phyloP scores from a whole-genome alignment of 768 basidiomycete genomes.

The Termitomyces sp. region DNA sequence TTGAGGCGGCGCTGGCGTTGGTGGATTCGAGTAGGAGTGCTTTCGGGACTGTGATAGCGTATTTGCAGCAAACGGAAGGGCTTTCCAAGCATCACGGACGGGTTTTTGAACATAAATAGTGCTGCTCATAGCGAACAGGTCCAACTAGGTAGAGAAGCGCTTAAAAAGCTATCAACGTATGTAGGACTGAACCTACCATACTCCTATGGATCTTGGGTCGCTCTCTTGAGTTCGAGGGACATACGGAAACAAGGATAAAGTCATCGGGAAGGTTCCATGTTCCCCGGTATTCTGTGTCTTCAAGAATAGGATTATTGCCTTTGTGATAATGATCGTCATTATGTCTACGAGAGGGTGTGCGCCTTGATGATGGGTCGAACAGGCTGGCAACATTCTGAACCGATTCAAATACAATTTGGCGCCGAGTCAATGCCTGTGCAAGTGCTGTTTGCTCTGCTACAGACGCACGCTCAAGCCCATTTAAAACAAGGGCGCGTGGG shows the following conservation, averaged over 20 bases:
- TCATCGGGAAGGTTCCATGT: slow-evolving; percentile 61
- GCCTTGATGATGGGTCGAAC: slow-evolving; percentile 7
- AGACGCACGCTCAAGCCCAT: slow-evolving; percentile 66
- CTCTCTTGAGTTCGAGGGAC: slow-evolving; percentile 60
- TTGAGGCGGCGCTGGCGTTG: slow-evolving; percentile 25
- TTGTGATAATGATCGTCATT: background rate
- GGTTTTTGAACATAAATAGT: slow-evolving; percentile 51
- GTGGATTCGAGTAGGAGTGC: slow-evolving; percentile 30
- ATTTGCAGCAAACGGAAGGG: slow-evolving; percentile 27
- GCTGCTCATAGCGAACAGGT: slow-evolving; percentile 77
- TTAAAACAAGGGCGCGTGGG: slow-evolving; percentile 65
- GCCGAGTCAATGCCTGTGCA: slow-evolving; percentile 49
- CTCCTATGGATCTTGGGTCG: slow-evolving; percentile 63
- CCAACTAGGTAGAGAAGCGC: slow-evolving; percentile 46
- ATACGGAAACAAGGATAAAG: slow-evolving; percentile 75
- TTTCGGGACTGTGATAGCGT: slow-evolving; percentile 21
- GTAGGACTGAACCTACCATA: slow-evolving; percentile 48
- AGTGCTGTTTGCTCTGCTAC: slow-evolving; percentile 58
- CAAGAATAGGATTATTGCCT: slow-evolving; percentile 16
- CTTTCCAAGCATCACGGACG: slow-evolving; percentile 34
- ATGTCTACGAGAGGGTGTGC: background rate
- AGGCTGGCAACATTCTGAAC: slow-evolving; percentile 14
- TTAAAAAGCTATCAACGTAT: background rate
- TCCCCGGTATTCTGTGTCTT: slow-evolving; percentile 35
- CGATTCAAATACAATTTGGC: slow-evolving; percentile 45